Evolutionary conservation across 2,329 filamentous ascomycete genomes (phyloP), one percentile per base, ranked within the genome.

Genomic region (Diaporthe amygdali): DNA sequence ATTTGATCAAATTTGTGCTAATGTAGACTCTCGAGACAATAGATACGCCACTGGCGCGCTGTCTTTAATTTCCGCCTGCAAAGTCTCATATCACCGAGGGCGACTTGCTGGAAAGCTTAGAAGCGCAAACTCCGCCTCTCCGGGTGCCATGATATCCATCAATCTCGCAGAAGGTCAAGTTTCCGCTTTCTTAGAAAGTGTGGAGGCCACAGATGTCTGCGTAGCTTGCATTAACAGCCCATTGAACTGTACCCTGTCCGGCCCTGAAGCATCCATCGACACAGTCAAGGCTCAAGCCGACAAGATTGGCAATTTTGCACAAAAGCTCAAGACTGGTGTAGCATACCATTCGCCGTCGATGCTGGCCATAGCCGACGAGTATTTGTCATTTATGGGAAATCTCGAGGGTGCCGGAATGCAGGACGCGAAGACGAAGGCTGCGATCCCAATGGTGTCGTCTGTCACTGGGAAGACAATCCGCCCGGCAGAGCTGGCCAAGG

Each of bases 171-270:
- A 76, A n/a, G 71, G 73, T 5, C 47, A 75, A 20, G 77, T 77
- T 2, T n/a, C 69, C 8, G 56, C 32, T 2, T 78, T 77, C 64
- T 56, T 80, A 6, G 73, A 75, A 49, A 34, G 12, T 17, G 34
- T 25, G 27, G 70, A 72, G 34, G 73, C 74, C 17, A 66, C 64
- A 64, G 9, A 72, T 34, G 41, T 63, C 41, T 47, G 41, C 44
- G 71, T 80, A 5, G 79, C 78, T 0, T 81, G 79, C 72, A 67
- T 81, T 44, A 82, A 81, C 76, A 80, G 78, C 66, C 78, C 78
- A 0, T 7, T 63, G 12, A 81, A 78, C 61, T 74, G 73, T 20
- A 82, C 80, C 1, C 49, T 82, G 1, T 77, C 79, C 2, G 79
- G 79, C 0, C 49, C 73, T 9, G 76, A 76, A 22, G 64, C 59